Base-by-base conservation (phyloP, 352 stramenopile genomes). In the Globisporangium nodosum region DNA sequence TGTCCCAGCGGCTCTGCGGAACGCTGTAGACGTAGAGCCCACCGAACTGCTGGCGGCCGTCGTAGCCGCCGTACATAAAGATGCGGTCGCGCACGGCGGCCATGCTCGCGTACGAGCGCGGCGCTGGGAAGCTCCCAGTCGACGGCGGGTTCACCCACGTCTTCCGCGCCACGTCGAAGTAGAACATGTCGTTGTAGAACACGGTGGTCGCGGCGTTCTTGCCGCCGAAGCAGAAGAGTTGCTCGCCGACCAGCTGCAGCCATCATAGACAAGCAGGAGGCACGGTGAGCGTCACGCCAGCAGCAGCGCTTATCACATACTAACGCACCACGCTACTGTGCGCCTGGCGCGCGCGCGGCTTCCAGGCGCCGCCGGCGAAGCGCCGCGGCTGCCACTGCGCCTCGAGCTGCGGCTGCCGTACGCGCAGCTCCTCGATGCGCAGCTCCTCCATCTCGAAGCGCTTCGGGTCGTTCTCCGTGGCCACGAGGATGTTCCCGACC, bases 131-230 rank as follows among this genome's bases (percentile, higher is more conserved):
- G 13, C 56, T 70, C 13, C 80, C 78, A 18, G 24, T 70, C 24
- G 50, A 56, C 40, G 18, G 40, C 8, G 70, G 75, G 20, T 78
- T 68, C 4, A 69, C 56, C 81, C 81, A 91, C 58, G 86, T 71
- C 52, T 83, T 79, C 18, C 87, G 49, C n/a, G 55, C 57, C 16
- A 74, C 64, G 54, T 91, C 77, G 57, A 84, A 88, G 67, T 86
- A 89, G 56, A 91, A 89, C 18, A 91, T 69, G 58, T 91, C 81
- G 61, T 87, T 81, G 62, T 77, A 88, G 64, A 76, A 89, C 13
- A 39, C 61, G 30, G 69, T 71, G 8, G 65, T 67, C 11, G 61
- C 56, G 1, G 74, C 73, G 59, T 87, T 76, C 60, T 84, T 85
- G 54, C 81, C 81, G 49, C 81, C 81, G 67, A 89, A 91, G 58